Evolutionary conservation across 2,329 filamentous ascomycete genomes (phyloP), one percentile per base, ranked within the genome.

Genomic region (Clonostachys rosea): DNA sequence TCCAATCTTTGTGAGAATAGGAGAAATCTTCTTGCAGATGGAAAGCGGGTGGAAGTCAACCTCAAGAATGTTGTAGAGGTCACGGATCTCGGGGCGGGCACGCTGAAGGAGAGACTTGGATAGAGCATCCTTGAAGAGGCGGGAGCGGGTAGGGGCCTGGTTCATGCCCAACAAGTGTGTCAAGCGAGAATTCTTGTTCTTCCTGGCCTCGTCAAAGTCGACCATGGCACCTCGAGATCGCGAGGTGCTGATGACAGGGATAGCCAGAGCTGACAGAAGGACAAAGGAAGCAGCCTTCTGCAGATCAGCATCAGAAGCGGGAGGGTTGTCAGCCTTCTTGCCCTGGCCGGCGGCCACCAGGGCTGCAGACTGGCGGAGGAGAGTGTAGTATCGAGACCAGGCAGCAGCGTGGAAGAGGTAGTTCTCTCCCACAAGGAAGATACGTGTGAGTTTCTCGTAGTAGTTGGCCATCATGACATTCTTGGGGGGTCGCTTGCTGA

Each of bases 401-500:
- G 94, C 91, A 47, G 94, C 94, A 57, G 94, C 94, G 65, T 99
- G 94, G 84, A 99, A 99, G 42, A 99, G 84, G 68, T 97, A 97
- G 78, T 99, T 99, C 74, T 97, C 94, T 68, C 92, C 95, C 56
- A 97, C 94, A 53, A 99, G 83, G 80, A 99, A 99, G 68, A 99
- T 99, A 54, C 91, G 85, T 39, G 94, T 96, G 49, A 99, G 84
- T 76, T 97, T 97, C 79, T 99, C 94, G 71, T 97, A 99, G 80
- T 99, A 99, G 77, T 97, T 99, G 73, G 94, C 94, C 94, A 99
- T 99, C 94, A 99, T 97, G 65, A 96, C 79, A 67, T 96, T 96
- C 86, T 97, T 97, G 47, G 94, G 87, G 37, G 91, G 91, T 47
- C 94, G 89, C 82, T 97, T 97, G 86, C 92, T 97, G 58, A 97